Percentiles rank a stretch among this genome's conserved stretches.
These are phyloP conservation scores for Alisma plantagoaquatica DNA, from an alignment of 106 monocot genomes.

Conservation along the genomic window DNA sequence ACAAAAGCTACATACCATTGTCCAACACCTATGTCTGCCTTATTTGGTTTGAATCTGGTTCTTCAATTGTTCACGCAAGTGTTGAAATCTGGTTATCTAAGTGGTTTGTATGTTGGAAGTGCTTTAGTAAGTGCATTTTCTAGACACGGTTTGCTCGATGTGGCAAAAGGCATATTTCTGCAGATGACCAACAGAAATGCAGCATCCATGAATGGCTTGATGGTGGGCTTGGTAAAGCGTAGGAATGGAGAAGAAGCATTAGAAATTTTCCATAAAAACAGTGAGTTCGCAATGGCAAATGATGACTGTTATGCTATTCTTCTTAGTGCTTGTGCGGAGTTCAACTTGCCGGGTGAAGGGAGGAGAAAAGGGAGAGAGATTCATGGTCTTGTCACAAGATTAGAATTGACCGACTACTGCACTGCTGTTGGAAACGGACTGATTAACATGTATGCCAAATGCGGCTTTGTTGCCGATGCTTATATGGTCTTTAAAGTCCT, in stretches of 20 bases:
- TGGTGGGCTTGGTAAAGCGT: constrained; percentile 70
- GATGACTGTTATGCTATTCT: constrained; percentile 57
- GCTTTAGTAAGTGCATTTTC: constrained; percentile 79
- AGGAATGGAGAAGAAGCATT: constrained; percentile 49
- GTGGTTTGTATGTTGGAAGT: constrained; percentile 81
- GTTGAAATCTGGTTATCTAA: constrained; percentile 39
- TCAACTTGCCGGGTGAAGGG: constrained; percentile 36
- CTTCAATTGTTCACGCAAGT: constrained; percentile 43
- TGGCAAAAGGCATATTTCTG: constrained; percentile 34
- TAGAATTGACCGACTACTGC: constrained; percentile 17
- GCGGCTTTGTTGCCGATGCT: constrained; percentile 52
- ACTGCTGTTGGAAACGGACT: constrained; percentile 54
- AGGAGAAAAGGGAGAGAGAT: constrained; percentile 54
- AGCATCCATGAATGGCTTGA: constrained; percentile 77
- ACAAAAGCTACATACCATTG: constrained; percentile 29
- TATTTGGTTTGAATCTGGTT: constrained; percentile 17
- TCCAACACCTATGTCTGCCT: background rate
- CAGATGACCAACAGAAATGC: constrained; percentile 45
- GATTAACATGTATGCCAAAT: constrained; percentile 85
- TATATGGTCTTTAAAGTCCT: constrained; percentile 42
- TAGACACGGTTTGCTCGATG: constrained; percentile 39
- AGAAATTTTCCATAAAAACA: constrained; percentile 37
- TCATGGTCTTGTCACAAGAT: constrained; percentile 46
- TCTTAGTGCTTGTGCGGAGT: constrained; percentile 61
- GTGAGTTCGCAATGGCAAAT: constrained; percentile 16